Evolutionary conservation across 2,329 filamentous ascomycete genomes (phyloP), one percentile per base, ranked within the genome.

Genomic region (Pseudocercospora eumusae): DNA sequence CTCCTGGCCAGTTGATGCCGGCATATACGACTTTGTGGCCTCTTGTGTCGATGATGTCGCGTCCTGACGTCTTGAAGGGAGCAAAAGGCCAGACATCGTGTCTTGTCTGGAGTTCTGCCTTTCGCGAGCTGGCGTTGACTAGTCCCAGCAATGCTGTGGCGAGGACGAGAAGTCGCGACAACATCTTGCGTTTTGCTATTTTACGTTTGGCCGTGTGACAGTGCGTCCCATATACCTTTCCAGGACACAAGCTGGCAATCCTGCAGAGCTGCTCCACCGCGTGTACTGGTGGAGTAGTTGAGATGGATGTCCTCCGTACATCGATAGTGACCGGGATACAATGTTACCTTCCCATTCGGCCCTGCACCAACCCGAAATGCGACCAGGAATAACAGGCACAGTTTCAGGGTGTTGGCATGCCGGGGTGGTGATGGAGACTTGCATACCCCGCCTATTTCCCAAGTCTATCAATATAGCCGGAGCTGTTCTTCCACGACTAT

Each of bases 1-100:
- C 81, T 0, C 84, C 86, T 0, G 85, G 84, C 86, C 85, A 88
- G 67, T 88, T 88, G 11, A 80, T 80, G 0, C 85, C 85, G 3
- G 82, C 84, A 59, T 83, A 77, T 23, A 74, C 67, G 64, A 79
- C 75, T 1, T 73, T 66, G 33, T 75, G 62, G 36, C 74, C 73
- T 56, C 72, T 72, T n/a, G 63, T 70, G 55, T 77, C 73, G 23
- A 77, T 33, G 20, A 79, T 69, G 31, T 72, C 70, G 44, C 70
- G 57, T 8, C 70, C 70, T 3, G 61, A 66, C 28, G 68, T 70
- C 33, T 60, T 67, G 54, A 72, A 71, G 4, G 71, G 71, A 25
- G 64, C 58, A 31, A 67, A 54, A 4, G 70, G 70, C 68, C 69
- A 72, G 42, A 56, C 61, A 58, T 59, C 52, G 23, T 57, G 44